These are phyloP conservation scores for Russula sp. DNA, from an alignment of 768 basidiomycete genomes.

Conservation along the genomic window DNA sequence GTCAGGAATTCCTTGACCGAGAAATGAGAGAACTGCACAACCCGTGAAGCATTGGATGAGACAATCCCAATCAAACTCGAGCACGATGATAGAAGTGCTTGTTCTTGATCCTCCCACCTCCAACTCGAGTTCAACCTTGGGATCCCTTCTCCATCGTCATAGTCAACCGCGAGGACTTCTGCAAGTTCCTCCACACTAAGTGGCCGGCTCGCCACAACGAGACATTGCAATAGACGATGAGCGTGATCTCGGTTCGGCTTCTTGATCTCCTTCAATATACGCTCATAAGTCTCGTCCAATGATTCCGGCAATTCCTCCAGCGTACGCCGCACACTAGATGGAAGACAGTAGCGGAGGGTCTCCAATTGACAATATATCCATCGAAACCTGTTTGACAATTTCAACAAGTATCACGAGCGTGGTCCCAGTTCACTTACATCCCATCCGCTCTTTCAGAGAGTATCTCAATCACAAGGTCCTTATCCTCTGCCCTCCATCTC, in stretches of 20 bases:
- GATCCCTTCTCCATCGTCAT: not conserved
- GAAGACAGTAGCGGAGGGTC: not conserved
- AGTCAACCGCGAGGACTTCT: slow-evolving; percentile 3
- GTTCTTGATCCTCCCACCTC: not conserved
- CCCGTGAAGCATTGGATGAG: not conserved
- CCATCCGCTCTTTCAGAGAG: slow-evolving; percentile 1
- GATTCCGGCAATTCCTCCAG: not conserved
- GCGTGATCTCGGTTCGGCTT: not conserved
- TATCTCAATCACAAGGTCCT: not conserved
- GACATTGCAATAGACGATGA: slow-evolving; percentile 2
- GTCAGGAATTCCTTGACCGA: slow-evolving; percentile 1
- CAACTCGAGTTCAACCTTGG: not conserved
- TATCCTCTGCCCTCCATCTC: not conserved
- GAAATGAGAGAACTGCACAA: slow-evolving; percentile 1
- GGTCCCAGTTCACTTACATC: not conserved
- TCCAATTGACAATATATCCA: not conserved
- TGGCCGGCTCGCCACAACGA: not conserved
- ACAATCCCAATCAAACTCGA: not conserved
- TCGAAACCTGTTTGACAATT: not conserved
- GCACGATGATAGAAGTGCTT: not conserved
- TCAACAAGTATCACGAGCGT: not conserved
- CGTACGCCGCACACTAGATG: not conserved
- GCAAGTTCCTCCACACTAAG: not conserved
- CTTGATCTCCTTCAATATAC: not conserved
- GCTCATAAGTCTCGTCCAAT: slow-evolving; percentile 6